Conservation (phyloP, 257 asterid genomes). For the Solanum piurae region DNA sequence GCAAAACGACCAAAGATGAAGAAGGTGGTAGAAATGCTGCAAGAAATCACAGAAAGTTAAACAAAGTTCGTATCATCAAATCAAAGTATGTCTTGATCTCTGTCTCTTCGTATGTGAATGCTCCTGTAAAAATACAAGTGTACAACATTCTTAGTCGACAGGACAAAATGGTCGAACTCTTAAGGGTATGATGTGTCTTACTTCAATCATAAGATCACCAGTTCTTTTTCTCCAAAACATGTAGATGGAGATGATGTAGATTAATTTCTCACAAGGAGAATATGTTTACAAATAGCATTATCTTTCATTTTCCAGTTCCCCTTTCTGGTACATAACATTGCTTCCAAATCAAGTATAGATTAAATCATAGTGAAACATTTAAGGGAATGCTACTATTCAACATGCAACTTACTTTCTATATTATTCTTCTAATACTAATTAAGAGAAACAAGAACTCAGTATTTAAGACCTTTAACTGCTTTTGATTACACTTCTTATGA, state of each 20-base stretch:
- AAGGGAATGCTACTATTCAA: not conserved
- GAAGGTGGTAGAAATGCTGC: constrained; percentile 87
- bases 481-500: too few relatives aligned
- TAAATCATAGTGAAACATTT: not conserved
- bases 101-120: not conserved
- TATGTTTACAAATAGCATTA: not conserved
- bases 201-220: constrained; percentile 1
- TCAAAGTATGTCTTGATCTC: not conserved
- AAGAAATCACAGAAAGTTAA: constrained; percentile 41
- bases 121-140: not conserved
- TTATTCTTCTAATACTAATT: too few relatives aligned
- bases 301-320: not conserved
- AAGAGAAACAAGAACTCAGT: too few relatives aligned
- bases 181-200: not conserved
- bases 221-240: not conserved
- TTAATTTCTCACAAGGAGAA: not conserved
- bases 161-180: not conserved
- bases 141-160: not conserved
- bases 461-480: too few relatives aligned
- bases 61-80: not conserved
- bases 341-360: not conserved
- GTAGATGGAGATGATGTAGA: constrained; percentile 1
- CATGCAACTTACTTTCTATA: too few relatives aligned
- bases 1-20: constrained; percentile 96
- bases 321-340: not conserved